Evolutionary conservation across 2,329 filamentous ascomycete genomes (phyloP), one percentile per base, ranked within the genome.

Genomic region (Trichoderma koningii): DNA sequence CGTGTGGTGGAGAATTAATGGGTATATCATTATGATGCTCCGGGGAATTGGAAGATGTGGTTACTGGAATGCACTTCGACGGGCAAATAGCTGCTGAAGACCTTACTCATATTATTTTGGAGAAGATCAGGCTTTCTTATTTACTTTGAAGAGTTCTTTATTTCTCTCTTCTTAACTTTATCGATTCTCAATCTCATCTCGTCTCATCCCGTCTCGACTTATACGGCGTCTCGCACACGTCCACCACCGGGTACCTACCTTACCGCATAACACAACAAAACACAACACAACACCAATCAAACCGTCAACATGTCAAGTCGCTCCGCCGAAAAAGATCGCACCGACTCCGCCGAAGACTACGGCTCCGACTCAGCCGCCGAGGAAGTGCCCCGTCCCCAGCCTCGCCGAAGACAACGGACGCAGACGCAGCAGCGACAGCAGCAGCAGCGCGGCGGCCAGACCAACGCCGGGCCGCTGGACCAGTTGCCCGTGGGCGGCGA

Each of bases 401-500:
- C 63, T 28, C 65, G 65, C 21, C 53, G 51, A 21, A 30, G 63
- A 56, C 45, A 55, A 48, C 53, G 44, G 34, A 53, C 52, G 55
- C 38, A 59, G 34, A 50, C 48, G 23, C 30, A 47, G 3, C 30
- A 21, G 50, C 34, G 34, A 14, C 38, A 59, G 34, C 42, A 48
- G 21, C 28, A 45, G 3, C 30, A 21, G 50, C 55, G 61, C 21
- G 34, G 47, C 38, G 38, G 19, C 1, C 51, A 62, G 47, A n/a
- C 59, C 19, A 41, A 5, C 7, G 48, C 44, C 30, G 38, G 28
- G 57, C 69, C 67, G 57, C 67, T 68, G 55, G 79, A 79, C 69
- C 71, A 73, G 64, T 74, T 80, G 45, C 73, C 74, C 48, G 71
- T 80, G 44, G 75, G 71, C 69, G 75, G 74, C 61, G 57, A 62